Percentiles rank a stretch among this genome's conserved stretches.
These are phyloP conservation scores for Trametes punicea DNA, from an alignment of 768 basidiomycete genomes.

Conservation along the genomic window DNA sequence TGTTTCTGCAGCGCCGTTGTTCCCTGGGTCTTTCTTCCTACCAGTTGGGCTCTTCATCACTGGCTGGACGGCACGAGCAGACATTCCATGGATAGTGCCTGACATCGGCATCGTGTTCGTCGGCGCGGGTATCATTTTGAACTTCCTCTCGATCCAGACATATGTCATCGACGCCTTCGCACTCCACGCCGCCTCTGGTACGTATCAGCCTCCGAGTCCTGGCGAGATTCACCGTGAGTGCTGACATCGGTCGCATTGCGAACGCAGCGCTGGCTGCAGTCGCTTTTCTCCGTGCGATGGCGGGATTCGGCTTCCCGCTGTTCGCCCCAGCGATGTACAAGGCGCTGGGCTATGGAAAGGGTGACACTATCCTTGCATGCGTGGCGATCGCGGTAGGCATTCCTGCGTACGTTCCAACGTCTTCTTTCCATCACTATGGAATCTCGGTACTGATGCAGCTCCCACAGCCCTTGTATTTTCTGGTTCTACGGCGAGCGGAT, in stretches of 20 bases:
- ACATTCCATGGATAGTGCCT: conserved; percentile 64
- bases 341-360: conserved; percentile 65
- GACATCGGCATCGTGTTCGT: conserved; percentile 60
- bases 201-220: conserved; percentile 26
- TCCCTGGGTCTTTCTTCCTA: conserved; percentile 54
- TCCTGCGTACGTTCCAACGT: conserved; percentile 43
- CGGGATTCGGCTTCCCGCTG: conserved; percentile 76
- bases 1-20: conserved; percentile 45
- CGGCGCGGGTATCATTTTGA: conserved; percentile 54
- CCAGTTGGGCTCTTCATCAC: conserved; percentile 65
- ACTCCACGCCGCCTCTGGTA: conserved; percentile 65
- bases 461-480: conserved; percentile 39
- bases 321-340: conserved; percentile 70
- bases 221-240: neutral
- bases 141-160: conserved; percentile 60
- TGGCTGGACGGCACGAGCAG: conserved; percentile 63
- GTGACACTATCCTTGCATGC: conserved; percentile 60
- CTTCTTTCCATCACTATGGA: neutral
- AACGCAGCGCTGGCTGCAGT: conserved; percentile 64
- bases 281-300: conserved; percentile 56
- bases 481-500: conserved; percentile 49
- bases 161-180: conserved; percentile 69
- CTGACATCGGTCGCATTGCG: neutral
- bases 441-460: conserved; percentile 27
- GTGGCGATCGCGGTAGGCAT: conserved; percentile 57